Base-by-base conservation (phyloP, 1,284 basidiomycete genomes). In the Earliella scabrosa region DNA sequence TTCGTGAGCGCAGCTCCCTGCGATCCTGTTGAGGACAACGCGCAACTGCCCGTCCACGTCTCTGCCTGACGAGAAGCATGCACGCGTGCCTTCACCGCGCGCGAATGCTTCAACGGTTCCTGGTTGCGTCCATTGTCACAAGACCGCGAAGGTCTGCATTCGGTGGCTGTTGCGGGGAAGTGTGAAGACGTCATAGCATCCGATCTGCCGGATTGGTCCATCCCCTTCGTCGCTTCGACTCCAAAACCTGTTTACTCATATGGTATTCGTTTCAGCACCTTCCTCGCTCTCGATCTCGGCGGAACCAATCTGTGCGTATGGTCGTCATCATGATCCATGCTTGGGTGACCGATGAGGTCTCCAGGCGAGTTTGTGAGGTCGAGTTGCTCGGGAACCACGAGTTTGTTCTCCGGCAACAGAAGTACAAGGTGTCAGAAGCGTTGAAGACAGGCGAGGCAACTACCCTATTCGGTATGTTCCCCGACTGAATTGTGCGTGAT, bases 281-380 rank as follows among this genome's bases (percentile, higher is more conserved):
- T 96, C 74, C 83, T 98, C 51, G 95, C 96, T 4, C 82, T 98
- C 35, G 96, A 98, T 76, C 84, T 98, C 26, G 95, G 95, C 36
- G 96, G 96, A 54, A 98, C 95, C 24, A 98, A 98, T 71, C 81
- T 98, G 88, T 95, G 73, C 71, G 89, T 78, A 24, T 36, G n/a
- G n/a, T 51, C n/a, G 31, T 14, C 8, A 18, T 8, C 31, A n/a
- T n/a, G n/a, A n/a, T n/a, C n/a, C n/a, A n/a, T n/a, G n/a, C n/a
- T n/a, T n/a, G n/a, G 36, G 50, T n/a, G 35, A 31, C 52, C 39
- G 52, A 45, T 50, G 11, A 11, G 18, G 16, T 45, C 21, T 50
- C 23, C 59, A 95, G 93, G 59, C 95, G 96, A 54, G 95, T 97
- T 44, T 97, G 95, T 75, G 92, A 97, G 71, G 92, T 99, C 40